These are phyloP conservation scores for Quercus suber DNA, from an alignment of 306 rosid genomes.

Conservation along the genomic window DNA sequence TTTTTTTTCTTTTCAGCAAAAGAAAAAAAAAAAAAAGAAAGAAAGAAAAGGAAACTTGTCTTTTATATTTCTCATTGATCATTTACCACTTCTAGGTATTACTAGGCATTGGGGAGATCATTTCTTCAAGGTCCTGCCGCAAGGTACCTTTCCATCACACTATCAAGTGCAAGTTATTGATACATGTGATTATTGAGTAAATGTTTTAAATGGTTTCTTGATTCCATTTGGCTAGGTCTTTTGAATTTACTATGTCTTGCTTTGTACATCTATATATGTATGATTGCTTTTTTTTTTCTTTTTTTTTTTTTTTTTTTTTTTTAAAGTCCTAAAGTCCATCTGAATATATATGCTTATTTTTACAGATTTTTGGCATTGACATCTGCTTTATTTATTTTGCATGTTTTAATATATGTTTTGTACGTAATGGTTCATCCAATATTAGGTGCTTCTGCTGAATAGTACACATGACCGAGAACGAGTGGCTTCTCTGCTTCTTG, in stretches of 20 bases:
- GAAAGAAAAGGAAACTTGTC: not conserved
- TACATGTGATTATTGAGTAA: conserved; percentile 1
- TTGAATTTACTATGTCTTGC: conserved; percentile 1
- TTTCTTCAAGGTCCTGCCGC: conserved; percentile 85
- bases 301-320: too few species aligned
- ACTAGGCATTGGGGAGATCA: conserved; percentile 80
- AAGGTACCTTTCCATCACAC: conserved; percentile 52
- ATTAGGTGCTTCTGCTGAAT: conserved; percentile 74
- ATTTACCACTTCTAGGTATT: conserved; percentile 51
- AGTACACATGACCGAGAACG: conserved; percentile 82
- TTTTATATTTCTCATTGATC: not conserved
- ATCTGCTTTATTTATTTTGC: conserved; percentile 9
- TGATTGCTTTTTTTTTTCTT: conserved; percentile 7
- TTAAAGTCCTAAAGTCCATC: too few species aligned
- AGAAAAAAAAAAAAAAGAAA: not conserved
- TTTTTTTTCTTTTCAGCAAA: not conserved
- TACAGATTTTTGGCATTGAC: not conserved
- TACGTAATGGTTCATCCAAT: conserved; percentile 2
- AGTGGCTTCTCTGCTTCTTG: conserved; percentile 75
- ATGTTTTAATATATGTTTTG: not conserved
- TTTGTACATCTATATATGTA: conserved; percentile 5
- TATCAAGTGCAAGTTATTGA: conserved; percentile 12
- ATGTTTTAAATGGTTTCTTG: conserved; percentile 15
- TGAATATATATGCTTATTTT: too few species aligned
- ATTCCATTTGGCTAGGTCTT: not conserved